Conservation (phyloP, 148 eudicot species). For the Hydrangea macrophylla region DNA sequence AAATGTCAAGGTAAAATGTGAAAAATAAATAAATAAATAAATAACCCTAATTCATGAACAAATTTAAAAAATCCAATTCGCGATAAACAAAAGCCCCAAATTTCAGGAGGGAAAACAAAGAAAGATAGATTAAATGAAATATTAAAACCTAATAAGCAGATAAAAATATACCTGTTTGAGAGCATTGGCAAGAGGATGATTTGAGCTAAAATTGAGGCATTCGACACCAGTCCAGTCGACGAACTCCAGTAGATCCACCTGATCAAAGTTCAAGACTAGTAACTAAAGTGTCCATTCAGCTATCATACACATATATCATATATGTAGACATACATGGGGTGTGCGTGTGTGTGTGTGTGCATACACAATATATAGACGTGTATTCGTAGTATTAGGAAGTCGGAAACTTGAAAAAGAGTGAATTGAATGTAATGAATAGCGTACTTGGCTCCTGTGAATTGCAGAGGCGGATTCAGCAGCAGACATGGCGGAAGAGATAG, state of each 20-base stretch:
- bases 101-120: background rate
- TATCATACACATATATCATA: background rate
- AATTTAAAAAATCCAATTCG: no score
- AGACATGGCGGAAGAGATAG: slow-evolving; percentile 42
- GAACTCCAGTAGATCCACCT: slow-evolving; percentile 87
- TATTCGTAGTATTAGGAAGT: background rate
- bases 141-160: slow-evolving; percentile 6
- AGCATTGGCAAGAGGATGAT: slow-evolving; percentile 60
- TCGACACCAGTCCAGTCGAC: slow-evolving; percentile 91
- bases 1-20: background rate
- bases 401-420: background rate
- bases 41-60: background rate
- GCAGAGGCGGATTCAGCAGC: slow-evolving; percentile 67
- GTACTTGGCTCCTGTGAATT: slow-evolving; percentile 52
- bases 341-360: no score
- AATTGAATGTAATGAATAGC: background rate
- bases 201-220: slow-evolving; percentile 77
- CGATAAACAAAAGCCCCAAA: background rate
- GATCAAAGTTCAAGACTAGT: background rate
- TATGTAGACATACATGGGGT: no score
- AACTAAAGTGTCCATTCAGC: background rate
- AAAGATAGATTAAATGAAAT: background rate
- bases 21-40: background rate
- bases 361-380: background rate
- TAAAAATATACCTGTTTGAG: slow-evolving; percentile 69